phyloP scores from a whole-genome alignment of 495 filamentous ascomycete genomes.

The Penicillium cosmopolitanum region DNA sequence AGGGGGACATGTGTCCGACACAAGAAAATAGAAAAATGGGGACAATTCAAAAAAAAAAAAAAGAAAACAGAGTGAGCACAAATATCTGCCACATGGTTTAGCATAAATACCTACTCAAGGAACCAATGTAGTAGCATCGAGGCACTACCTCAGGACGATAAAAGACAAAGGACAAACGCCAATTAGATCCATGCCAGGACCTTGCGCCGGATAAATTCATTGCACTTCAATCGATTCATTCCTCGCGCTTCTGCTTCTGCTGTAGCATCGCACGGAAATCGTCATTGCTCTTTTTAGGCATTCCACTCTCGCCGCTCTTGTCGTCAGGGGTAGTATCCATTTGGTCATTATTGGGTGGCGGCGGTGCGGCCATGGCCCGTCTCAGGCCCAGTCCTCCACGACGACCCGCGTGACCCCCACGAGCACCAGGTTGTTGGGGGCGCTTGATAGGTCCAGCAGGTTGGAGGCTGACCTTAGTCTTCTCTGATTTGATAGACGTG shows the following conservation, averaged over 20 bases:
- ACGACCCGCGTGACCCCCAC: constrained; percentile 51
- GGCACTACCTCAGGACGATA: constrained; percentile 7
- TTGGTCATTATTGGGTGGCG: constrained; percentile 30
- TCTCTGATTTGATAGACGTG: constrained; percentile 44
- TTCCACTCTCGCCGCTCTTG: constrained; percentile 30
- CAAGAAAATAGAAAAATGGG: constrained; percentile 10
- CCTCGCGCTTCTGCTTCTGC: constrained; percentile 29
- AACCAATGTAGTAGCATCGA: no score
- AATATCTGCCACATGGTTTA: no score
- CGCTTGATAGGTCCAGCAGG: constrained; percentile 58
- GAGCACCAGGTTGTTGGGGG: constrained; percentile 55
- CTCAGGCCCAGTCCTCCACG: constrained; percentile 60
- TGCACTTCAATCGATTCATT: constrained; percentile 32
- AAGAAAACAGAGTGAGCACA: neutral
- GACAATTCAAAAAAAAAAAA: neutral
- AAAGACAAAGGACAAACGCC: constrained; percentile 23
- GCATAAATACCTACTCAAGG: no score
- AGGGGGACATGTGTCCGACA: constrained; percentile 17
- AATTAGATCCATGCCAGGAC: constrained; percentile 28
- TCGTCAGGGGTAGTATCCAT: constrained; percentile 40
- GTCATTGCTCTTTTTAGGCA: constrained; percentile 73
- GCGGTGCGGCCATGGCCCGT: constrained; percentile 37
- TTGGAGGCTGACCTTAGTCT: constrained; percentile 50
- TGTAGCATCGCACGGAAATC: constrained; percentile 84
- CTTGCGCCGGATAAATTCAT: constrained; percentile 30